Evolutionary conservation across 2,329 filamentous ascomycete genomes (phyloP), one percentile per base, ranked within the genome.

Genomic region (Myriosclerotinia scirpicola): DNA sequence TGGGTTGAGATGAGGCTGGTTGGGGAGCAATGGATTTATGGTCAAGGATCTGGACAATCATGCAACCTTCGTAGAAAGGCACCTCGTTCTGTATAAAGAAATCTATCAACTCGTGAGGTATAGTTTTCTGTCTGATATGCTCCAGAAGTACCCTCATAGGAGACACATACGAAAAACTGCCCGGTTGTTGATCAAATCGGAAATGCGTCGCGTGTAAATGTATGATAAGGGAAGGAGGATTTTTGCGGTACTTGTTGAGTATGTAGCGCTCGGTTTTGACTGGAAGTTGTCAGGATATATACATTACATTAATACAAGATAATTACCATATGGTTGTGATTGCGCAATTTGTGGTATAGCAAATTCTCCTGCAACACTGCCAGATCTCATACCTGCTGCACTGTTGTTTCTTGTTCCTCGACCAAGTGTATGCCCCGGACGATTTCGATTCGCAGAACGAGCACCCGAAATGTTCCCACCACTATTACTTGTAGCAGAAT

Each of bases 1-100:
- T 81, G 62, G 80, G 82, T 60, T 81, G 84, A 66, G 80, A 80
- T 72, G 81, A 82, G 71, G 85, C 87, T 75, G 92, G 87, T 71
- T 84, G 81, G 69, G 84, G 83, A 56, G 83, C 83, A 53, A 81
- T 81, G 0, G 89, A 87, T 74, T 90, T 91, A 80, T 97, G 91
- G 76, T 98, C 92, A 74, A 96, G 86, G n/a, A 98, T 82, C 77
- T 96, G 90, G 46, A 99, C 93, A 72, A 99, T 98, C 67, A 99
- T 84, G 75, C 94, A 97, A 42, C 91, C 93, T 77, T 98, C 93
- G 76, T 98, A 99, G 76, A 97, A 98, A 12, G 84, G 83, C 17
- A 97, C 90, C 26, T 87, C 87, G 15, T 30, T 58, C 54, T 48
- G 14, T 22, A 83, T 82, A 65, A 99, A 86, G 71, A 94, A 90